Evolutionary conservation across 495 filamentous ascomycete genomes (phyloP), one percentile per base, ranked within the genome.

Genomic region (Penicillium fimorum): DNA sequence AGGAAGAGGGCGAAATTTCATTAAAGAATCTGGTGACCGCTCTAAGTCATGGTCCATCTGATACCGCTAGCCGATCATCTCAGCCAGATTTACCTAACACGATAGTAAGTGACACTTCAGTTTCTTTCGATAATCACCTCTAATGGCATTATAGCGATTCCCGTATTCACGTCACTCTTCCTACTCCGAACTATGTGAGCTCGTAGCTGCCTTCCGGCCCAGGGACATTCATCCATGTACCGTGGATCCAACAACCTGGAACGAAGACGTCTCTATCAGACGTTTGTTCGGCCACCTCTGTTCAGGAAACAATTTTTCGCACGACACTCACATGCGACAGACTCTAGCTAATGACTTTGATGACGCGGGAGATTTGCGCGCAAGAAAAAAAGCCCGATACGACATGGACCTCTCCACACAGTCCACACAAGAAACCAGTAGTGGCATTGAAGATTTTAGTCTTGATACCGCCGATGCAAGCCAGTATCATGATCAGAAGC

Each of bases 81-180:
- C 24, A 38, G 12, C n/a, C 37, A 12, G 47, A 58, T 25, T 57
- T 64, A 6, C 61, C 64, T 6, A 56, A 54, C 22, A 64, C 54
- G 17, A 69, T 72, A 38, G 64, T 70, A 50, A 55, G 64, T 40
- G 11, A 24, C 11, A 13, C n/a, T 20, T n/a, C 25, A 15, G 0
- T 10, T 49, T 20, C n/a, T 17, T 33, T 24, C 10, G 27, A 13
- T 20, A 5, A 12, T 32, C n/a, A 20, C 32, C 55, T 50, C 64
- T 65, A 38, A 53, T 25, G 5, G 1, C 13, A 3, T 15, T 17
- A 32, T 35, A 79, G 78, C 69, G 72, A 11, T 96, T 97, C 56
- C 90, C 92, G 4, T 97, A 93, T 64, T 92, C 93, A 0, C 83
- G 93, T 2, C 93, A 97, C 70, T 95, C 93, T 0, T 96, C 90